phyloP scores from a whole-genome alignment of 176 grass and related monocot genomes.

The Phoenix roebelenii region DNA sequence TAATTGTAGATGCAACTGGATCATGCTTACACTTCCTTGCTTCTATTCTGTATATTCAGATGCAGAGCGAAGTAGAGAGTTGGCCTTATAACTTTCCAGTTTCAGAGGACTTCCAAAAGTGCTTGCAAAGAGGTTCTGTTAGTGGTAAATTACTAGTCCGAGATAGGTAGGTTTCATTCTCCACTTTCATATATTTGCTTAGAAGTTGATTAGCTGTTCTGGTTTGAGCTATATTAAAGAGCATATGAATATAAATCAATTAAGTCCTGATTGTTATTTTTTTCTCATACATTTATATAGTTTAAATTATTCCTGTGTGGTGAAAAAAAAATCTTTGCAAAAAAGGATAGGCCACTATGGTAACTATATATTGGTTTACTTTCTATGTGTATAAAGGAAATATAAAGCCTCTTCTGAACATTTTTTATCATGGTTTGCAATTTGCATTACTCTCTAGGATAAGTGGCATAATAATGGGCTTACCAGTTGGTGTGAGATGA shows the following conservation, averaged over 20 bases:
- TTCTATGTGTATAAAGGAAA: background rate
- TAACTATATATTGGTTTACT: background rate
- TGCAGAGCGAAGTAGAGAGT: constrained; percentile 52
- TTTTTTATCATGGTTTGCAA: too few relatives aligned
- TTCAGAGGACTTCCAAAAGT: constrained; percentile 77
- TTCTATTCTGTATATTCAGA: constrained; percentile 30
- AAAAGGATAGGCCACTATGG: too few relatives aligned
- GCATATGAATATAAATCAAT: background rate
- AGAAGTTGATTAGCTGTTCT: background rate
- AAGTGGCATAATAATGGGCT: too few relatives aligned
- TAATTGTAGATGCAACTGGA: background rate
- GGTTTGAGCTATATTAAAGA: too few relatives aligned
- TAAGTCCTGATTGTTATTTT: background rate
- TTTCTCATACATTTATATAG: background rate
- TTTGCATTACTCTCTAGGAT: too few relatives aligned
- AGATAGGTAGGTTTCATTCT: constrained; percentile 39
- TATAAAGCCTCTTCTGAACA: background rate
- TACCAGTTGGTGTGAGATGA: too few relatives aligned
- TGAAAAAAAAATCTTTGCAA: too few relatives aligned
- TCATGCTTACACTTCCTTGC: background rate
- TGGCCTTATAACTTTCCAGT: constrained; percentile 76
- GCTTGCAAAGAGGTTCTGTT: constrained; percentile 51
- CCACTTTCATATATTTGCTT: background rate
- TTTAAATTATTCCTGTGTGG: too few relatives aligned
- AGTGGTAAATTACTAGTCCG: constrained; percentile 60